Conservation (phyloP, 129 eudicot genomes). For the Lactuca sativa region DNA sequence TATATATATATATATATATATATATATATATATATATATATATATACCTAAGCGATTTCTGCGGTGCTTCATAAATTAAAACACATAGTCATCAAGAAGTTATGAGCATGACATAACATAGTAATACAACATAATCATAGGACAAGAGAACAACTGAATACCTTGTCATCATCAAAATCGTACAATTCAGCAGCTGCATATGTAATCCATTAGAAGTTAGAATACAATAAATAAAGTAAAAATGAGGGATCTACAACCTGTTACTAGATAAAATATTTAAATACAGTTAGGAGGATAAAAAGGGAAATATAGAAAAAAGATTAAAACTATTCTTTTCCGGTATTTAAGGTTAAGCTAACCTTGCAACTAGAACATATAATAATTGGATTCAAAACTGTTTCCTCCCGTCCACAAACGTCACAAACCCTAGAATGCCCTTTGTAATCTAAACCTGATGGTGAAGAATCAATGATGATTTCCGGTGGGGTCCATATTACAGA, state of each 20-base stretch:
- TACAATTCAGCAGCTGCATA: no score
- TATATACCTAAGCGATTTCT: no score
- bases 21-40: no score
- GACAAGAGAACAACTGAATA: no score
- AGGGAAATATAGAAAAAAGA: not conserved
- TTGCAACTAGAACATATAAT: slow-evolving; percentile 90
- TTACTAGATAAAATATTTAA: slow-evolving; percentile 5
- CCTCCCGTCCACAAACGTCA: slow-evolving; percentile 83
- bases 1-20: no score
- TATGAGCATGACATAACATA: no score
- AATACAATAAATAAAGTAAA: no score
- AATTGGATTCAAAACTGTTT: slow-evolving; percentile 71
- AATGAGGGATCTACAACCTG: slow-evolving; percentile 99
- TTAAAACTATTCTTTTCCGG: not conserved
- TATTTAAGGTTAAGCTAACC: slow-evolving; percentile 40
- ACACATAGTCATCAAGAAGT: no score
- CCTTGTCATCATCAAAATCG: no score
- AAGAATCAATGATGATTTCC: slow-evolving; percentile 53
- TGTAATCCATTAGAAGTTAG: no score
- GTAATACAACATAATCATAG: no score
- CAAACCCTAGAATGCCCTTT: slow-evolving; percentile 64
- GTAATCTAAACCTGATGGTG: slow-evolving; percentile 41
- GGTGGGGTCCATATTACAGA: slow-evolving; percentile 48
- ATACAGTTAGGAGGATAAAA: not conserved
- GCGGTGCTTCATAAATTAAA: no score